Base-by-base conservation (phyloP, 2,329 filamentous ascomycete species). In the Colletotrichum sp. region DNA sequence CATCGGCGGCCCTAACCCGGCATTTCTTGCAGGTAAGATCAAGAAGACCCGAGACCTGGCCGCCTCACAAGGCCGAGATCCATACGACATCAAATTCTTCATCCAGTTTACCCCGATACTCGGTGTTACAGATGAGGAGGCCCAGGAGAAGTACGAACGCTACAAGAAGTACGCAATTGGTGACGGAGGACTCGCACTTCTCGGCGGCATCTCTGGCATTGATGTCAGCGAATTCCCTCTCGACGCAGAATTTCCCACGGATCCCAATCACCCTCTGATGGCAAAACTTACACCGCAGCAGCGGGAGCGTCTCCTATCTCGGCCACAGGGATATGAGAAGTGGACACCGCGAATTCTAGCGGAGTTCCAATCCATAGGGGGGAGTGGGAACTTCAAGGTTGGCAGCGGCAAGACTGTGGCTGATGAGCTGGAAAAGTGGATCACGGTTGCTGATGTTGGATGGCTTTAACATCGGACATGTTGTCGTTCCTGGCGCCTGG, bases 191-290 rank as follows among this genome's bases (percentile, higher is more conserved):
- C 77, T 81, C 2, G 79, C 80, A 5, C 79, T 79, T 15, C 80
- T 80, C 74, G 76, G 75, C 16, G 79, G 79, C 52, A 79, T 77
- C 67, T 80, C 79, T 6, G 80, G 80, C 61, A 77, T 81, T 28
- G 80, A 82, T 68, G 69, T 82, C 8, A 58, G 67, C 30, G 26
- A 55, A n/a, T 80, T 77, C 43, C 76, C 66, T 32, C 75, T 78
- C 9, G 80, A 81, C 69, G 78, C 81, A 36, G 72, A 70, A 30
- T 79, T 80, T 30, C 30, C 21, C 5, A 61, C 48, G n/a, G 62
- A 66, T 18, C 56, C 69, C 26, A 32, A 65, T 32, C 75, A 77
- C 32, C 61, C 71, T 8, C 34, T 77, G 9, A 36, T 73, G 52
- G 52, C 75, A 12, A 67, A 60, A 16, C 55, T 78, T 3, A 69